Evolutionary conservation across 2,329 filamentous ascomycete species (phyloP).

Genomic region (Colletotrichum sp.): DNA sequence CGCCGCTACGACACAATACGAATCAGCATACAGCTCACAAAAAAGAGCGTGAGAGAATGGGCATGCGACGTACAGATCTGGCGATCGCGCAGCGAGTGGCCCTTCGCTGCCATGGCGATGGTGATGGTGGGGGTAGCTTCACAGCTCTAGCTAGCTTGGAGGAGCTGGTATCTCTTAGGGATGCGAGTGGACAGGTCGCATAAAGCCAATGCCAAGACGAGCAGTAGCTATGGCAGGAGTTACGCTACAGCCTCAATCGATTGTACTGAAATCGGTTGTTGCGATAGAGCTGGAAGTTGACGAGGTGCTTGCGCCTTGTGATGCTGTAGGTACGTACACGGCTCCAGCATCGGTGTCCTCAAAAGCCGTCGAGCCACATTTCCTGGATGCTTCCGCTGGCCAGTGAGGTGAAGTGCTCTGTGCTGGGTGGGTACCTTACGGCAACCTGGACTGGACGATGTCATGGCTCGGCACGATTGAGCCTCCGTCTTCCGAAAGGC

Average conservation of each 20-base stretch:
- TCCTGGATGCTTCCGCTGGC: constrained; percentile 8
- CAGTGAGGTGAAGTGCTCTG: neutral
- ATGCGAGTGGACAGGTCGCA: neutral
- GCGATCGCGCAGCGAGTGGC: constrained; percentile 54
- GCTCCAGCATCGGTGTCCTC: constrained; percentile 22
- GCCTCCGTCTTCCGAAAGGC: constrained; percentile 3
- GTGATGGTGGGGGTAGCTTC: constrained; percentile 22
- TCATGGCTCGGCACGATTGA: constrained; percentile 7
- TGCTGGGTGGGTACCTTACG: neutral
- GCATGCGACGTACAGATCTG: constrained; percentile 47
- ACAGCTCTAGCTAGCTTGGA: constrained; percentile 20
- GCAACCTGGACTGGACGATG: neutral
- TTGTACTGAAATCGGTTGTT: neutral
- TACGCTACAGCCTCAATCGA: neutral
- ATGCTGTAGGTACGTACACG: constrained; percentile 14
- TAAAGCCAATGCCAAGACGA: neutral
- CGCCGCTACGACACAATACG: constrained; percentile 63
- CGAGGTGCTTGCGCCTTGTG: constrained; percentile 3
- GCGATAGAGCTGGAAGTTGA: constrained; percentile 4
- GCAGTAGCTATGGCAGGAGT: neutral
- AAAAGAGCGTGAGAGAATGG: neutral
- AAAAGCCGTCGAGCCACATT: constrained; percentile 21
- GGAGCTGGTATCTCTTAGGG: neutral
- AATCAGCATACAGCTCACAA: neutral
- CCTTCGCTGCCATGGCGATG: constrained; percentile 49